Conservation (phyloP, 1,284 basidiomycete genomes). For the Butyriboletus appendiculatus region DNA sequence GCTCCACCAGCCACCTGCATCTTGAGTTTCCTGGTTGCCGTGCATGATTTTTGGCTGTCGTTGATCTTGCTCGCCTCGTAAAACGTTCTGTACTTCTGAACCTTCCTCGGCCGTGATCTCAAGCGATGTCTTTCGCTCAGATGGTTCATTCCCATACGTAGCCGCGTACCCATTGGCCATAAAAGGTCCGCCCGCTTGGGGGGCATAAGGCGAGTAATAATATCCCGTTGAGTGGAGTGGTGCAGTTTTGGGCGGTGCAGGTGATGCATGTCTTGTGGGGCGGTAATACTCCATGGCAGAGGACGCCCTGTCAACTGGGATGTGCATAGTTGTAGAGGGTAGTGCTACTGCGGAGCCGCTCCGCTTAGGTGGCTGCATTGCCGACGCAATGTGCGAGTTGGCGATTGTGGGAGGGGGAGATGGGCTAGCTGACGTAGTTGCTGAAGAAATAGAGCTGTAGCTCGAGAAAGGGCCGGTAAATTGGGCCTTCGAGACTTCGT, state of each 20-base stretch:
- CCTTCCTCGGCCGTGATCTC: slow-evolving; percentile 40
- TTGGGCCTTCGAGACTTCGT: slow-evolving; percentile 43
- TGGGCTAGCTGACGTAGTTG: slow-evolving; percentile 66
- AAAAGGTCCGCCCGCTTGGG: slow-evolving; percentile 30
- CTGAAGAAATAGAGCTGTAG: slow-evolving; percentile 91
- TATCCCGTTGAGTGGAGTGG: slow-evolving; percentile 28
- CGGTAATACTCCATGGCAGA: slow-evolving; percentile 76
- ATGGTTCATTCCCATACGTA: slow-evolving; percentile 25
- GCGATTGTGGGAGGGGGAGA: slow-evolving; percentile 67
- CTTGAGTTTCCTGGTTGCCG: slow-evolving; percentile 34
- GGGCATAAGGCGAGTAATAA: slow-evolving; percentile 32
- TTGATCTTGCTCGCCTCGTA: slow-evolving; percentile 3
- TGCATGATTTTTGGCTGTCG: slow-evolving; percentile 3
- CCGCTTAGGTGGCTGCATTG: slow-evolving; percentile 47
- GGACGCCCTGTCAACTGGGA: slow-evolving; percentile 65
- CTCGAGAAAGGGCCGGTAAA: slow-evolving; percentile 88
- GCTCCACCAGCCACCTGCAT: slow-evolving; percentile 63
- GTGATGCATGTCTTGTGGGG: slow-evolving; percentile 47
- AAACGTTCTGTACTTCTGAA: slow-evolving; percentile 16
- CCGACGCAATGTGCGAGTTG: slow-evolving; percentile 44
- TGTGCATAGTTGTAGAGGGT: slow-evolving; percentile 44
- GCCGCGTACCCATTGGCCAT: slow-evolving; percentile 31
- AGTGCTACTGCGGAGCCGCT: slow-evolving; percentile 67
- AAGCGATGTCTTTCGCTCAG: slow-evolving; percentile 32
- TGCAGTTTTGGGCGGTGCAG: slow-evolving; percentile 38